Evolutionary conservation across 2,329 filamentous ascomycete species (phyloP).

Genomic region (Gaeumannomyces sp.): DNA sequence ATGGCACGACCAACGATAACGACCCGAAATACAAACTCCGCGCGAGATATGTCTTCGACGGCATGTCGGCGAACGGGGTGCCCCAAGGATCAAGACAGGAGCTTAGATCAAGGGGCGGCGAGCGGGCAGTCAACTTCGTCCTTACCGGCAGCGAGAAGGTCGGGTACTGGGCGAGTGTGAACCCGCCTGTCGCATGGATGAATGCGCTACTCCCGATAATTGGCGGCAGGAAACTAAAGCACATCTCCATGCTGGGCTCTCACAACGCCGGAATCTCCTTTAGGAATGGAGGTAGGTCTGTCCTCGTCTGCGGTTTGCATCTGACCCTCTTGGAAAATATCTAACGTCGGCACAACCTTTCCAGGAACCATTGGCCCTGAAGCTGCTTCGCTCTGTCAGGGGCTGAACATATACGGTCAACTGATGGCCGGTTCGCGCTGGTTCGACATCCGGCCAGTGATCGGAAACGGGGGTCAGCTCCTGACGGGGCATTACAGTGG

Average conservation of each 20-base stretch:
- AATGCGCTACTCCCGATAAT: slow-evolving; percentile 14
- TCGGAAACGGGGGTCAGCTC: slow-evolving; percentile 24
- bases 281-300: slow-evolving; percentile 16
- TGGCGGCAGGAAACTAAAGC: slow-evolving; percentile 27
- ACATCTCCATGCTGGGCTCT: slow-evolving; percentile 35
- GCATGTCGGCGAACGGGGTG: slow-evolving; percentile 10
- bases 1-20: slow-evolving; percentile 11
- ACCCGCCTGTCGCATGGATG: slow-evolving; percentile 16
- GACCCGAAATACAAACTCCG: slow-evolving; percentile 9
- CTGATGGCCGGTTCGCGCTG: slow-evolving; percentile 31
- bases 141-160: slow-evolving; percentile 18
- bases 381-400: slow-evolving; percentile 32
- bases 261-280: slow-evolving; percentile 36
- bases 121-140: slow-evolving; percentile 11
- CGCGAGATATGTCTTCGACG: slow-evolving; percentile 12
- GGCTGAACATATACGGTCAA: slow-evolving; percentile 31
- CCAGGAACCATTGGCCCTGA: slow-evolving; percentile 22
- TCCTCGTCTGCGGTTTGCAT: not conserved
- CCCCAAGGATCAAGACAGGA: slow-evolving; percentile 4
- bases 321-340: not conserved
- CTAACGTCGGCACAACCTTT: not conserved
- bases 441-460: slow-evolving; percentile 31
- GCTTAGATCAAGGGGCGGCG: slow-evolving; percentile 8
- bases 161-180: slow-evolving; percentile 14
- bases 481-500: slow-evolving; percentile 25